These are phyloP conservation scores for Dioscorea cayenensis DNA, from an alignment of 116 monocot genomes.

Conservation along the genomic window DNA sequence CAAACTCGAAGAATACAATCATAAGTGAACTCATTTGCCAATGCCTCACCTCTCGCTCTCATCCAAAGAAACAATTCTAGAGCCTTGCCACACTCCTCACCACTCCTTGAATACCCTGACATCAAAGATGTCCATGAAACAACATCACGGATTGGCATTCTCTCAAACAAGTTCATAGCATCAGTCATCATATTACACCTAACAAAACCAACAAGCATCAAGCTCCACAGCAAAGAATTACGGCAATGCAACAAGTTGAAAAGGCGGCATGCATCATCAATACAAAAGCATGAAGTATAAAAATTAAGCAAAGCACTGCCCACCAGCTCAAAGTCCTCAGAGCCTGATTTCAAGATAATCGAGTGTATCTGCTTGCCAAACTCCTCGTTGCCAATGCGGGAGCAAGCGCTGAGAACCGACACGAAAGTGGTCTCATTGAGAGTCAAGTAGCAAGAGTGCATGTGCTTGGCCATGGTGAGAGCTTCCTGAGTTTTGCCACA, in stretches of 20 bases:
- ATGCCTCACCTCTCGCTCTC: background rate
- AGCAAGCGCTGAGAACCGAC: slow-evolving; percentile 10
- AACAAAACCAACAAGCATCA: slow-evolving; percentile 29
- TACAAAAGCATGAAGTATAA: slow-evolving; percentile 21
- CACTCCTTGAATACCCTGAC: slow-evolving; percentile 18
- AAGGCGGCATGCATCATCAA: slow-evolving; percentile 1
- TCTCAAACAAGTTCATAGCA: slow-evolving; percentile 19
- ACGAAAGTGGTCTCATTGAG: slow-evolving; percentile 28
- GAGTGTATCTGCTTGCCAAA: slow-evolving; percentile 26
- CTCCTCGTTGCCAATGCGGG: slow-evolving; percentile 2
- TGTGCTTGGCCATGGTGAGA: slow-evolving; percentile 4
- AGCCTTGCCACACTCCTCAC: slow-evolving; percentile 2
- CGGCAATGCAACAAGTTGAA: slow-evolving; percentile 16
- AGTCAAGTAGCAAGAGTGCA: slow-evolving; percentile 7
- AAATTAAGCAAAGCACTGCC: slow-evolving; percentile 27
- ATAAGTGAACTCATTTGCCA: slow-evolving; percentile 31
- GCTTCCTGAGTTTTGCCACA: slow-evolving; percentile 13
- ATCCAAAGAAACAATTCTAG: slow-evolving; percentile 21
- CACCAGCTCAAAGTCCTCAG: slow-evolving; percentile 19
- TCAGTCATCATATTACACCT: slow-evolving; percentile 18
- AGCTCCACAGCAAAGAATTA: slow-evolving; percentile 25
- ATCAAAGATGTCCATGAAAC: slow-evolving; percentile 33
- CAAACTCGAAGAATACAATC: slow-evolving; percentile 24
- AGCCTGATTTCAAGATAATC: slow-evolving; percentile 23
- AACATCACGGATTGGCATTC: slow-evolving; percentile 20